Evolutionary conservation across 192 early-diverging fungal genomes (phyloP).

Genomic region (Backusella luteola): DNA sequence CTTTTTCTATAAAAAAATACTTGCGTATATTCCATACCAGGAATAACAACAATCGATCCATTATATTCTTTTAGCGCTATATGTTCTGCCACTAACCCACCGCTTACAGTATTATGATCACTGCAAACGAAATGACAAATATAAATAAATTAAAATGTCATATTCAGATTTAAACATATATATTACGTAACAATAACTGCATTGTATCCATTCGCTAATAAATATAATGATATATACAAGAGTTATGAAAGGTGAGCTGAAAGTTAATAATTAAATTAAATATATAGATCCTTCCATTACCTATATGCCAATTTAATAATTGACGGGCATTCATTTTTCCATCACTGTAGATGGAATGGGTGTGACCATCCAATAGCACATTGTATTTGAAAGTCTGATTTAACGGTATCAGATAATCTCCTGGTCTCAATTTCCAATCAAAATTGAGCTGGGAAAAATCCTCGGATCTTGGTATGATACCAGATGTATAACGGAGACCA

Average conservation of each 20-base stretch:
- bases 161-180: not conserved
- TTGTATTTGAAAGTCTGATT: constrained; percentile 45
- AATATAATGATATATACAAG: not conserved
- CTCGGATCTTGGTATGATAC: constrained; percentile 20
- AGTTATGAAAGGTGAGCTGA: not conserved
- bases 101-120: constrained; percentile 68
- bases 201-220: constrained; percentile 64
- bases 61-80: constrained; percentile 53
- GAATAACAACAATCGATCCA: constrained; percentile 57
- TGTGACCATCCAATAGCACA: constrained; percentile 62
- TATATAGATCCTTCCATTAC: constrained; percentile 19
- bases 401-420: constrained; percentile 43
- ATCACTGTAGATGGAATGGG: constrained; percentile 63
- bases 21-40: constrained; percentile 66
- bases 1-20: not conserved
- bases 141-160: not conserved
- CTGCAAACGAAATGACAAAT: constrained; percentile 24
- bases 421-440: constrained; percentile 49
- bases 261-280: not conserved
- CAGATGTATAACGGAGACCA: constrained; percentile 24
- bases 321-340: constrained; percentile 57
- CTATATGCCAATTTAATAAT: constrained; percentile 60
- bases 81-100: constrained; percentile 57
- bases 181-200: constrained; percentile 57
- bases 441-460: constrained; percentile 43